Conservation (phyloP, 2,329 filamentous ascomycete genomes). For the Lecanicillium sp. region DNA sequence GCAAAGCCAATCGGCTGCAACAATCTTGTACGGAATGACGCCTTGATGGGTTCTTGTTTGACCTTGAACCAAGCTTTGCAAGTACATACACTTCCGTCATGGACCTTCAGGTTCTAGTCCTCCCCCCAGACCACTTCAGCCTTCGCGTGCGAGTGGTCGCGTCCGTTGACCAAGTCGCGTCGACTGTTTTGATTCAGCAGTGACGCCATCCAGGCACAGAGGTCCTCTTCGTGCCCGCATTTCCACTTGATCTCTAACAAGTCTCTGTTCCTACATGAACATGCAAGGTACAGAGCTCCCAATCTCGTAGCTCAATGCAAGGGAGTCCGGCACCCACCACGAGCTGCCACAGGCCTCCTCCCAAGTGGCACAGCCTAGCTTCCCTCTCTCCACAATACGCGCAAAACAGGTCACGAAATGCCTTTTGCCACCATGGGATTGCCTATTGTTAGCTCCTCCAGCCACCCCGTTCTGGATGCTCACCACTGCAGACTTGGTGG, state of each 20-base stretch:
- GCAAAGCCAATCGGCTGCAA: too few relatives aligned
- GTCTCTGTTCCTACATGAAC: slow-evolving; percentile 3
- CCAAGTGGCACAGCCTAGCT: slow-evolving; percentile 10
- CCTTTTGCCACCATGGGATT: slow-evolving; percentile 3
- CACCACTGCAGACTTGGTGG: neutral
- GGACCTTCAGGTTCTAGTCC: too few relatives aligned
- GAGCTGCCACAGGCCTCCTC: neutral
- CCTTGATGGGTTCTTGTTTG: too few relatives aligned
- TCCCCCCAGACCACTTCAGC: too few relatives aligned
- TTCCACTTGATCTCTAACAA: slow-evolving; percentile 5
- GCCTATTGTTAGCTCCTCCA: neutral
- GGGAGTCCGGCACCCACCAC: slow-evolving; percentile 2
- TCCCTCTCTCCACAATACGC: slow-evolving; percentile 4
- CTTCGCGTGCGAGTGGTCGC: neutral
- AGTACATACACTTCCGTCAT: too few relatives aligned
- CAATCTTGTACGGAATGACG: too few relatives aligned
- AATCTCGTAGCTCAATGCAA: slow-evolving; percentile 11
- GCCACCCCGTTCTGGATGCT: neutral
- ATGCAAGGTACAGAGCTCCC: slow-evolving; percentile 6
- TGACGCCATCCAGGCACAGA: slow-evolving; percentile 2
- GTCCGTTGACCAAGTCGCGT: neutral
- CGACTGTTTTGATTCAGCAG: slow-evolving; percentile 10
- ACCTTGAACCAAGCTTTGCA: too few relatives aligned
- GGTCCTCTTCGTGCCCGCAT: neutral
- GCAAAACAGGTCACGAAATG: slow-evolving; percentile 2